Conservation (phyloP, 441 rosid species). For the Euphorbia schlechtendalii region DNA sequence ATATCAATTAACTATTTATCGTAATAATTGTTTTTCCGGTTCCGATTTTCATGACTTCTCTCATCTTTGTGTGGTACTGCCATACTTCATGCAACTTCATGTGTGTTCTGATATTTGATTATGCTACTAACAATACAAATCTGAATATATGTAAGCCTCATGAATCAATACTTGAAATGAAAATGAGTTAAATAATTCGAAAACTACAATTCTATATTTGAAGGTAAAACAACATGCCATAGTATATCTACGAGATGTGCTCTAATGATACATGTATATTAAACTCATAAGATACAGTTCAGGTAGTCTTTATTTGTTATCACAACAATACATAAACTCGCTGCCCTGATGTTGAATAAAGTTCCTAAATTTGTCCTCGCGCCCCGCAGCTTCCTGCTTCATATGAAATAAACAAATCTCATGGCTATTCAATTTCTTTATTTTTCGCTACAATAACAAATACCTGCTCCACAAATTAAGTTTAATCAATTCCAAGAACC, state of each 20-base stretch:
- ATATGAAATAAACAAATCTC: not conserved
- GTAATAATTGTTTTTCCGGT: no score
- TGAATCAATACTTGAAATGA: no score
- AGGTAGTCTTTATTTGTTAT: not conserved
- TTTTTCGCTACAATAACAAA: not conserved
- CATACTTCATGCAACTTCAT: no score
- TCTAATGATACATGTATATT: conserved; percentile 7
- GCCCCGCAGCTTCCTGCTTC: not conserved
- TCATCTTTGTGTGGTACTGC: no score
- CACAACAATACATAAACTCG: not conserved
- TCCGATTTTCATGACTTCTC: no score
- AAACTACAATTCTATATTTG: not conserved
- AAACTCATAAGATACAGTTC: not conserved
- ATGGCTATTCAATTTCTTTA: not conserved
- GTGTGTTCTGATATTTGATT: no score
- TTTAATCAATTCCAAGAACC: not conserved
- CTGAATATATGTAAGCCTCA: no score
- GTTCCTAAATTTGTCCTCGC: not conserved
- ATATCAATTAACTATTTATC: no score
- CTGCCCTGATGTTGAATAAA: not conserved
- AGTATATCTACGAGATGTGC: not conserved
- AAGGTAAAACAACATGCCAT: not conserved
- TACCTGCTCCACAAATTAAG: not conserved
- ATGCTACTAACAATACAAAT: no score
- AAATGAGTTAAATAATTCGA: no score